Evolutionary conservation across 1,139 yeast species (phyloP).

Genomic region (Pneumocystis carinii): DNA sequence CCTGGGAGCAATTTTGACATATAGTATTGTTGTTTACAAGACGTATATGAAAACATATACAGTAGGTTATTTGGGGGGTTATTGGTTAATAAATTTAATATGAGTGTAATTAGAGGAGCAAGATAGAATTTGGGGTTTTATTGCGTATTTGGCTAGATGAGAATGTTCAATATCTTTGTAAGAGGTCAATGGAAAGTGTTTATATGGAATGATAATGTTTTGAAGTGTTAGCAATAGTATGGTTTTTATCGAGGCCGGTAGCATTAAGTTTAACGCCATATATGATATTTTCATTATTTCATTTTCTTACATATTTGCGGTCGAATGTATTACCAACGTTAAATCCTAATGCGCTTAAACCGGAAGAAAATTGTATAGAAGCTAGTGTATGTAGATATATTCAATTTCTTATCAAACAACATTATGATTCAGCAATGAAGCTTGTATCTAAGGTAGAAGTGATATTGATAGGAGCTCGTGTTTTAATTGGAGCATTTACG

Average conservation of each 20-base stretch:
- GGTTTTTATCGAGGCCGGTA: conserved; percentile 41
- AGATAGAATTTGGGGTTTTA: conserved; percentile 21
- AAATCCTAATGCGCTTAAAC: conserved; percentile 27
- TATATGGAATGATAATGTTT: not conserved
- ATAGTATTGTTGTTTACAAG: conserved; percentile 63
- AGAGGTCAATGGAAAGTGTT: not conserved
- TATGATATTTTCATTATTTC: conserved; percentile 55
- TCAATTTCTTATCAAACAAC: conserved; percentile 7
- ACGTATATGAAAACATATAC: conserved; percentile 16
- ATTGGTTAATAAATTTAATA: not conserved
- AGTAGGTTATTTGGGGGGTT: not conserved
- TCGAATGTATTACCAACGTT: conserved; percentile 54
- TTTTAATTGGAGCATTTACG: conserved; percentile 2
- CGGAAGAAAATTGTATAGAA: not conserved
- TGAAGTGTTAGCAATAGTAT: conserved; percentile 35
- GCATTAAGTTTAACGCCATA: conserved; percentile 50
- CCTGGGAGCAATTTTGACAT: conserved; percentile 54
- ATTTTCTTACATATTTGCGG: conserved; percentile 50
- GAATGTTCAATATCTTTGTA: conserved; percentile 44
- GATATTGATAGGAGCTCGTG: conserved; percentile 3
- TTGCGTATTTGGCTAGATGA: conserved; percentile 38
- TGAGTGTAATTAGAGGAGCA: not conserved
- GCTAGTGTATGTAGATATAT: conserved; percentile 4
- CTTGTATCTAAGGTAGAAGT: conserved; percentile 11
- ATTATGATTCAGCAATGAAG: conserved; percentile 10